phyloP scores from a whole-genome alignment of 768 basidiomycete species.

The Astraeus odoratus region DNA sequence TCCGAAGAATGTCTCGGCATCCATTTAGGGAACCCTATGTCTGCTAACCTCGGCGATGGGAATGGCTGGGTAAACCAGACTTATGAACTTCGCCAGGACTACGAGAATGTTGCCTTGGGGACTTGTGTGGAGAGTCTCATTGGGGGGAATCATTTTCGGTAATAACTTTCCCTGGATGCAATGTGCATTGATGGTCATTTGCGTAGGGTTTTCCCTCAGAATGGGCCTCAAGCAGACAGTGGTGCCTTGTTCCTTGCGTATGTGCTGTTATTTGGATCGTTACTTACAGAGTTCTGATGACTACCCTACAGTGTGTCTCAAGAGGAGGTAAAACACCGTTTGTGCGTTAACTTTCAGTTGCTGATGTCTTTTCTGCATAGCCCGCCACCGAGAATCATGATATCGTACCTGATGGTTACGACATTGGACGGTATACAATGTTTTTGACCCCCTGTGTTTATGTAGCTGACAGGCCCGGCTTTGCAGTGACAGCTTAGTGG shows the following conservation, averaged over 20 bases:
- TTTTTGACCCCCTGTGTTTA: not conserved
- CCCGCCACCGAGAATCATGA: constrained; percentile 30
- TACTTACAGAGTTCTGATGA: not conserved
- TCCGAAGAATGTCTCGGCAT: constrained; percentile 33
- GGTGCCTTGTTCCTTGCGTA: constrained; percentile 55
- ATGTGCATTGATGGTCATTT: not conserved
- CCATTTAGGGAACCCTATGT: constrained; percentile 31
- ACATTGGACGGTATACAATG: constrained; percentile 35
- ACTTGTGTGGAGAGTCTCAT: constrained; percentile 40
- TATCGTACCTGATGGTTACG: constrained; percentile 42
- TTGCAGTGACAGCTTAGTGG: constrained; percentile 33
- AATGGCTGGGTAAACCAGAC: constrained; percentile 38
- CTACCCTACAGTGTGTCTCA: constrained; percentile 34
- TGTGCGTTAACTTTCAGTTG: not conserved
- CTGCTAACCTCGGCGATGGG: constrained; percentile 44
- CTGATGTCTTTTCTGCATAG: constrained; percentile 9
- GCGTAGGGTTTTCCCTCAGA: constrained; percentile 50
- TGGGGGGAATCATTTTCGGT: constrained; percentile 47
- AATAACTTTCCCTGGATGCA: not conserved
- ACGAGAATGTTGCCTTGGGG: constrained; percentile 28
- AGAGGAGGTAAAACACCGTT: constrained; percentile 32
- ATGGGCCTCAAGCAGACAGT: constrained; percentile 44
- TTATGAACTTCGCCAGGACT: constrained; percentile 39
- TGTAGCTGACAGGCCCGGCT: not conserved
- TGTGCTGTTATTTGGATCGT: constrained; percentile 11